Evolutionary conservation across 2,329 filamentous ascomycete species (phyloP).

Genomic region (Xylariomycetidae sp.): DNA sequence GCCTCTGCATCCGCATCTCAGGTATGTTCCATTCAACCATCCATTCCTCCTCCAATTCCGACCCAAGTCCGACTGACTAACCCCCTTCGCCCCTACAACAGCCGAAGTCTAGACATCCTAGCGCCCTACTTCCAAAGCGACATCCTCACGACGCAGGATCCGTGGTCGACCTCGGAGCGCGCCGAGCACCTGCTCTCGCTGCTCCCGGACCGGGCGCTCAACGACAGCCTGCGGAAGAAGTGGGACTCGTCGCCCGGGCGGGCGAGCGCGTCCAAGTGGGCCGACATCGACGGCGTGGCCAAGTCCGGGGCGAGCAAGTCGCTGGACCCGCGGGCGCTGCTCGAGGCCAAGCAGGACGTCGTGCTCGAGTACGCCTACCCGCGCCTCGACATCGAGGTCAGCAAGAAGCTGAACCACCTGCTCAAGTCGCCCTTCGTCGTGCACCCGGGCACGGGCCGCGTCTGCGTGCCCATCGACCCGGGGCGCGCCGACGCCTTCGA

Average conservation of each 20-base stretch:
- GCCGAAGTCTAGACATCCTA: slow-evolving; percentile 80
- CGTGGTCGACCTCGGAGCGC: slow-evolving; percentile 68
- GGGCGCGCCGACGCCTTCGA: slow-evolving; percentile 74
- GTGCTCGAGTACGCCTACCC: slow-evolving; percentile 98
- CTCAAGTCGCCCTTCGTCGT: slow-evolving; percentile 96
- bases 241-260: slow-evolving; percentile 83
- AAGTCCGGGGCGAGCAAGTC: slow-evolving; percentile 68
- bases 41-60: background rate
- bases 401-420: slow-evolving; percentile 96
- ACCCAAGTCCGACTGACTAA: background rate
- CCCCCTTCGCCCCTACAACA: slow-evolving; percentile 16
- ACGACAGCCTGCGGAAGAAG: slow-evolving; percentile 77
- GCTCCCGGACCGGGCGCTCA: slow-evolving; percentile 74
- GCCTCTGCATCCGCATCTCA: slow-evolving; percentile 84
- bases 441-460: slow-evolving; percentile 86
- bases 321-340: slow-evolving; percentile 68
- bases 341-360: slow-evolving; percentile 92
- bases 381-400: slow-evolving; percentile 92
- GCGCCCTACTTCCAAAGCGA: slow-evolving; percentile 79
- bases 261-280: slow-evolving; percentile 78
- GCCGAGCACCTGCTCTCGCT: slow-evolving; percentile 76
- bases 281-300: slow-evolving; percentile 84
- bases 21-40: slow-evolving; percentile 39
- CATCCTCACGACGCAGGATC: slow-evolving; percentile 80
- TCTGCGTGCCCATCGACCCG: slow-evolving; percentile 92